These are phyloP conservation scores for Trypanosoma grayi DNA, from an alignment of 208 protist genomes.

Conservation along the genomic window DNA sequence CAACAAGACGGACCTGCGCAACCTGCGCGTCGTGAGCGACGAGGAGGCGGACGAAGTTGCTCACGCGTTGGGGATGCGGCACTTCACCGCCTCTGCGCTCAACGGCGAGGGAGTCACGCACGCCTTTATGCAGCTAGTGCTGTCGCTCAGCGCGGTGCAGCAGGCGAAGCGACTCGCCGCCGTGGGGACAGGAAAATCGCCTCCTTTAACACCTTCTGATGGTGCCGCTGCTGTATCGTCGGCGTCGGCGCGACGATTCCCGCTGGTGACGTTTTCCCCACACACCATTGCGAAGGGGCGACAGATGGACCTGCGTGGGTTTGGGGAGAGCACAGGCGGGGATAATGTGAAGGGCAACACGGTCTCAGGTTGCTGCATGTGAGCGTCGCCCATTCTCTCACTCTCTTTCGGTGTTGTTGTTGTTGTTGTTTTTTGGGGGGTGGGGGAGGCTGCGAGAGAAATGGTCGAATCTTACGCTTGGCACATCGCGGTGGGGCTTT, in stretches of 20 bases:
- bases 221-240: not conserved
- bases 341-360: too few species aligned
- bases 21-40: conserved; percentile 91
- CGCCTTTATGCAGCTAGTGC: conserved; percentile 45
- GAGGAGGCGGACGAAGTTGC: conserved; percentile 96
- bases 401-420: too few species aligned
- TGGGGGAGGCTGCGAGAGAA: too few species aligned
- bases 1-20: conserved; percentile 97
- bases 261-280: not conserved
- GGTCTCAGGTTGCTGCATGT: too few species aligned
- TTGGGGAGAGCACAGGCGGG: conserved; percentile 24
- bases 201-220: not conserved
- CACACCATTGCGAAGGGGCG: conserved; percentile 7
- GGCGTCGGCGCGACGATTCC: not conserved
- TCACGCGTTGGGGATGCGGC: conserved; percentile 94
- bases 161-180: conserved; percentile 11
- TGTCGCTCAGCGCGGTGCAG: conserved; percentile 45
- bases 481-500: too few species aligned
- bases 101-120: conserved; percentile 65
- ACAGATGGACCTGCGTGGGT: conserved; percentile 41
- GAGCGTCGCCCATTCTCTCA: too few species aligned
- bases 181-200: not conserved
- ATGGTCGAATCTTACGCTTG: too few species aligned
- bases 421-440: too few species aligned
- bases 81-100: conserved; percentile 98